Base-by-base conservation (phyloP, 306 rosid genomes). In the Prunus fruticosa region DNA sequence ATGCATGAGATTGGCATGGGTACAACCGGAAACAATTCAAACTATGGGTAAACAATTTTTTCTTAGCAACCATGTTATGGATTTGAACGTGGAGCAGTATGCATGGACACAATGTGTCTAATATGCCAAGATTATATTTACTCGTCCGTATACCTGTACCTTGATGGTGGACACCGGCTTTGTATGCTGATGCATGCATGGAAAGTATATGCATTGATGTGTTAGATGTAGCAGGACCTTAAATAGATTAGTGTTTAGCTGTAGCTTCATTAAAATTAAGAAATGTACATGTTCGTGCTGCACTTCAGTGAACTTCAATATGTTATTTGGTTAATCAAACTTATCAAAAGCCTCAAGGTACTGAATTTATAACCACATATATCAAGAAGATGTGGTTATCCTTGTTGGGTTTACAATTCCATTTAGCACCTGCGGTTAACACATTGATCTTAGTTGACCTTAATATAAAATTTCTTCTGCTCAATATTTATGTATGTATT, bases 1-100 rank as follows among this genome's bases (percentile, higher is more conserved):
- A 94, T 94, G 98, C 98, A 94, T 45, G 98, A 94, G 81, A 46
- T 92, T 62, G 98, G 98, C 82, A 90, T 94, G 97, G 98, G 98
- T 72, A 90, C 97, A 19, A 94, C 98, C 11, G 98, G 98, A 80
- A 94, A 90, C 79, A 94, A 94, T 89, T 79, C 97, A 75, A 89
- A 94, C 64, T 89, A 87, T 12, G 98, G 98, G 98, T 94, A 85
- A 76, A 85, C 52, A 76, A 71, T 47, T 70, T 74, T 68, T 49
- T 70, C 54, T 69, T 27, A 20, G 58, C 64, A 69, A 60, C 77
- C 69, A 63, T 56, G 51, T 49, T 61, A 63, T 80, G 67, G 16
- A 76, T 67, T 74, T 60, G 54, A 75, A 34, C 38, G 28, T 61
- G 64, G 74, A 84, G 30, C 25, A 5, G 51, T 57, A 60, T 34